Percentiles rank a stretch among this genome's conserved stretches.
Evolutionary conservation across 345 rosid genomes (phyloP).

Genomic region (Brassica incana): DNA sequence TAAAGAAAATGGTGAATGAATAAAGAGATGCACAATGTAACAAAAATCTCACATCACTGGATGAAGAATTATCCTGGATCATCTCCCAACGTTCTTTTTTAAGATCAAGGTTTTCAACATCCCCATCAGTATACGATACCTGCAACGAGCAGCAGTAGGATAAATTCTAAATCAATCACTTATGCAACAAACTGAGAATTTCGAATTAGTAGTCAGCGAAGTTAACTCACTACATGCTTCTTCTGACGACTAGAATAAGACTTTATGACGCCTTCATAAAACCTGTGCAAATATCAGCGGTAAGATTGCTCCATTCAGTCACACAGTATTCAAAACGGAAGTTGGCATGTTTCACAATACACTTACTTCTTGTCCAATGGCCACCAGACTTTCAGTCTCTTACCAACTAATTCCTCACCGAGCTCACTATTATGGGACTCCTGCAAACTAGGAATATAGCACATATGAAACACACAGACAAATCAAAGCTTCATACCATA

Average conservation of each 20-base stretch:
- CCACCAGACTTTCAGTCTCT: conserved; percentile 67
- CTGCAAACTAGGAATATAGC: conserved; percentile 38
- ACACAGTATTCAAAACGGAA: background rate
- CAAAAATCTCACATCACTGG: conserved; percentile 13
- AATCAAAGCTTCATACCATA: background rate
- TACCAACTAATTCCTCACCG: conserved; percentile 50
- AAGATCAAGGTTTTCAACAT: conserved; percentile 56
- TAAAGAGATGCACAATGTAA: background rate
- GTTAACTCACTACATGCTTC: conserved; percentile 43
- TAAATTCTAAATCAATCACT: conserved; percentile 7
- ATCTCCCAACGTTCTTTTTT: conserved; percentile 50
- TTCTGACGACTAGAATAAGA: background rate
- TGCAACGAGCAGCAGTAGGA: conserved; percentile 25
- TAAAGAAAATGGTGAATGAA: conserved; percentile 4
- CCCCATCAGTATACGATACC: conserved; percentile 72
- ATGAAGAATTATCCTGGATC: conserved; percentile 30
- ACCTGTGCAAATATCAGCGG: conserved; percentile 47
- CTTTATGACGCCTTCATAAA: conserved; percentile 61
- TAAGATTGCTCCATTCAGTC: conserved; percentile 3
- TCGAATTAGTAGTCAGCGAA: conserved; percentile 1
- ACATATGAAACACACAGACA: conserved; percentile 14
- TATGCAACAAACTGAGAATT: conserved; percentile 2
- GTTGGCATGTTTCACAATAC: background rate
- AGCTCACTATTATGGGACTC: conserved; percentile 31
- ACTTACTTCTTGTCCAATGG: conserved; percentile 61